Conservation (phyloP, 768 basidiomycete species). For the Lactifluus echinatus region DNA sequence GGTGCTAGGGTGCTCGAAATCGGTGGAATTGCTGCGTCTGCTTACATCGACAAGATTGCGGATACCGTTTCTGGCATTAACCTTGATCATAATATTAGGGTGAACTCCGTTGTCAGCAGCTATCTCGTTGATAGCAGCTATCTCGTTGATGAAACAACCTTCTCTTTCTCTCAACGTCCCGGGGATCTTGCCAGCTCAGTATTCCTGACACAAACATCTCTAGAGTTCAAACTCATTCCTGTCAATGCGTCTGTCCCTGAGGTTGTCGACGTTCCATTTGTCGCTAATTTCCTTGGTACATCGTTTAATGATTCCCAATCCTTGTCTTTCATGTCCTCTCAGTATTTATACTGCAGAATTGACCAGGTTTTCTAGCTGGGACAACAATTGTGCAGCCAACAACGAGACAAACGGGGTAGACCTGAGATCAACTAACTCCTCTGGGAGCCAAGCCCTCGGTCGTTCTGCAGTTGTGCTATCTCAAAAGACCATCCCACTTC, state of each 20-base stretch:
- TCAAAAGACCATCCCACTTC: constrained; percentile 40
- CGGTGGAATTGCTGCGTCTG: constrained; percentile 43
- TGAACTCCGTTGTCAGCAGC: constrained; percentile 54
- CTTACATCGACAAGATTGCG: constrained; percentile 50
- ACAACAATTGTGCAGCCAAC: constrained; percentile 39
- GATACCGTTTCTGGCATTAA: constrained; percentile 53
- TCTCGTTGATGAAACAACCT: no score
- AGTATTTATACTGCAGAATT: not conserved
- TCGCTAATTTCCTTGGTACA: constrained; percentile 38
- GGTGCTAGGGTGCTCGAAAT: constrained; percentile 50
- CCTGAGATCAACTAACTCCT: no score
- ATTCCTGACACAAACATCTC: constrained; percentile 37
- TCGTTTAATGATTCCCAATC: constrained; percentile 43
- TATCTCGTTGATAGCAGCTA: constrained; percentile 37
- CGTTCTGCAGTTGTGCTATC: constrained; percentile 16
- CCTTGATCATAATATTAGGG: constrained; percentile 52
- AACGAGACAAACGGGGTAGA: no score
- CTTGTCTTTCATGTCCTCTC: constrained; percentile 33
- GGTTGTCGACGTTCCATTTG: constrained; percentile 24
- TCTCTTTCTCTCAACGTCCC: constrained; percentile 47
- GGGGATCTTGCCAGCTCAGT: constrained; percentile 47
- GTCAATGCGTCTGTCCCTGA: constrained; percentile 21
- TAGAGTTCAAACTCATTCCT: constrained; percentile 41
- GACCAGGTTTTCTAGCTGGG: constrained; percentile 31
- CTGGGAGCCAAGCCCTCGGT: no score